Percentiles rank a stretch among this genome's conserved stretches.
Conservation (phyloP, 495 filamentous ascomycete species). For the Penicillium bovifimosum region DNA sequence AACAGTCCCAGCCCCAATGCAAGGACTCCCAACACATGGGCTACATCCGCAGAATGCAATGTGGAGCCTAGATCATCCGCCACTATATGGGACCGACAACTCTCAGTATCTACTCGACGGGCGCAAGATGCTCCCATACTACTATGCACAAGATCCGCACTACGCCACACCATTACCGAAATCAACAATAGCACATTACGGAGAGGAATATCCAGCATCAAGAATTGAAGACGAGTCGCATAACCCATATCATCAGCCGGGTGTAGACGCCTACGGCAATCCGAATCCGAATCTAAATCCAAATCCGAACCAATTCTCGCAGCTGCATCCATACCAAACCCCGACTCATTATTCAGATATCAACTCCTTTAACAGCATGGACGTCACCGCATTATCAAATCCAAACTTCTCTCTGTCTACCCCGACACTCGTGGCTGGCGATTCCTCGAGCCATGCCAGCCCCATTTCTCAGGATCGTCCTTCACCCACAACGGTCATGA, state of each 20-base stretch:
- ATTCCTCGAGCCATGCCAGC: background rate
- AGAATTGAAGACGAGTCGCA: background rate
- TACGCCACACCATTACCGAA: background rate
- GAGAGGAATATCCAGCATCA: background rate
- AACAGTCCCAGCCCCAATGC: conserved; percentile 1
- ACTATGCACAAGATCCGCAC: background rate
- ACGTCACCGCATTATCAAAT: background rate
- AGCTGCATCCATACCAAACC: background rate
- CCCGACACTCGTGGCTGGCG: background rate
- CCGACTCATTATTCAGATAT: conserved; percentile 11
- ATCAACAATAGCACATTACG: background rate
- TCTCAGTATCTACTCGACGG: background rate
- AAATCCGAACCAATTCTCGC: background rate
- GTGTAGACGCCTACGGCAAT: conserved; percentile 9
- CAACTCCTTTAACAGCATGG: background rate
- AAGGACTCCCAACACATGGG: conserved; percentile 1
- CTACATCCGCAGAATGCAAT: background rate
- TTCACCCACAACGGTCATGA: conserved; percentile 1
- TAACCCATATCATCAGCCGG: conserved; percentile 10
- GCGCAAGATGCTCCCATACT: background rate
- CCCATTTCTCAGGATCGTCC: background rate
- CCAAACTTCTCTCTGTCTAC: background rate
- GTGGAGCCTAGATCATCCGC: background rate
- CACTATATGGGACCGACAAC: background rate
- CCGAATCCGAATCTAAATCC: background rate